Base-by-base conservation (phyloP, 2,329 filamentous ascomycete species). In the Sclerotinia borealis region DNA sequence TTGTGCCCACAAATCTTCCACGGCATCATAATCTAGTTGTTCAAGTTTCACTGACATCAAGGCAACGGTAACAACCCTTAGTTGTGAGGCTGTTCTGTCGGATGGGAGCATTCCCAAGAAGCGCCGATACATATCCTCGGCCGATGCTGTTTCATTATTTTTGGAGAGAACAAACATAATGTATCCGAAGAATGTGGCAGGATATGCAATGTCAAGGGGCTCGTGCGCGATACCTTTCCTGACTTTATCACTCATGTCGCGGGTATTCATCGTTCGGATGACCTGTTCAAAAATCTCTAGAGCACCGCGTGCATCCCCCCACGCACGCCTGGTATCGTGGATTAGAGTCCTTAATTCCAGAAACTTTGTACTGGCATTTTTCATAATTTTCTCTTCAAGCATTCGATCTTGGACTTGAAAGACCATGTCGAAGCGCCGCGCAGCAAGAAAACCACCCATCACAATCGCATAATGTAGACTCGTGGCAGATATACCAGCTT, bases 31-130 rank as follows among this genome's bases (percentile, higher is more conserved):
- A 27, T 86, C 80, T 45, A 79, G 76, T 22, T 86, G 82, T 59
- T 80, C 77, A 49, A 85, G 77, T 71, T 90, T 83, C 0, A 85
- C 81, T 27, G 81, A 77, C 88, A 96, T 93, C 64, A 93, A 75
- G 10, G 87, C 81, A 56, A 81, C 80, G 27, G 90, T 76, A 61
- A 93, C 76, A 19, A 77, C 74, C 3, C 85, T 75, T 0, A 87
- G 83, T 19, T 83, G 76, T 1, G 77, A 72, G 17, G 72, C 63
- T 50, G 66, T 65, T 49, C 75, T 68, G 39, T 72, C 70, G 22
- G 76, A 65, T 0, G 76, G 76, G 34, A 80, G 76, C 25, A 78
- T 69, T 51, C 75, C 73, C 36, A 76, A 75, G 69, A 85, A 89
- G 55, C 83, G 72, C 36, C 81, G 76, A 67, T 87, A 80, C 7